phyloP scores from a whole-genome alignment of 2,329 filamentous ascomycete species.

The Lecanicillium sp. region DNA sequence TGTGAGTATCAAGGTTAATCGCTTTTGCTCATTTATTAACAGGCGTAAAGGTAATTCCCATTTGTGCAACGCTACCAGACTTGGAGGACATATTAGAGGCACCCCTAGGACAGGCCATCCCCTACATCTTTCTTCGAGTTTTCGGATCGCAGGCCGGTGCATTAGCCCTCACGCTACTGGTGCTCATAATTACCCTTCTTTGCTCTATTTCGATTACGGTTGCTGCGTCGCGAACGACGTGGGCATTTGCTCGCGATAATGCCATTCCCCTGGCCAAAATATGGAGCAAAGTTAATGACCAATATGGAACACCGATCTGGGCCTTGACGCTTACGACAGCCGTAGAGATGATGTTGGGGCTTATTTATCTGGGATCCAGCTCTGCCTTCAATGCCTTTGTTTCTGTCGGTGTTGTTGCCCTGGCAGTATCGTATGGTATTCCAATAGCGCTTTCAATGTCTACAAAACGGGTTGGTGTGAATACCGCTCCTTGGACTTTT shows the following conservation, averaged over 20 bases:
- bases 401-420: constrained; percentile 46
- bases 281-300: constrained; percentile 44
- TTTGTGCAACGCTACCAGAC: constrained; percentile 30
- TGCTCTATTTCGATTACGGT: constrained; percentile 53
- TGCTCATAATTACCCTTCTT: constrained; percentile 48
- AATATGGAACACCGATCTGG: constrained; percentile 45
- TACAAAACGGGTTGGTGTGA: constrained; percentile 36
- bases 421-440: constrained; percentile 47
- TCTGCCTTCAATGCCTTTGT: constrained; percentile 8
- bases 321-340: constrained; percentile 47
- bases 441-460: constrained; percentile 44
- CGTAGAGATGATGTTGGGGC: constrained; percentile 43
- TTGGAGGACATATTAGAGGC: constrained; percentile 35
- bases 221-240: constrained; percentile 49
- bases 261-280: constrained; percentile 41
- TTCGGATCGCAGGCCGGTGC: constrained; percentile 42
- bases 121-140: constrained; percentile 42
- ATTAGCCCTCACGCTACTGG: constrained; percentile 40
- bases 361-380: constrained; percentile 43
- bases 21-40: no score
- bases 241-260: constrained; percentile 51
- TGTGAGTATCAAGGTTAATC: constrained; percentile 15
- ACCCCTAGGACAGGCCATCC: constrained; percentile 44
- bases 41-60: constrained; percentile 23
- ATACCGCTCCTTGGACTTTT: constrained; percentile 38